Conservation (phyloP, 768 basidiomycete genomes). For the Phylloporus arenicola region DNA sequence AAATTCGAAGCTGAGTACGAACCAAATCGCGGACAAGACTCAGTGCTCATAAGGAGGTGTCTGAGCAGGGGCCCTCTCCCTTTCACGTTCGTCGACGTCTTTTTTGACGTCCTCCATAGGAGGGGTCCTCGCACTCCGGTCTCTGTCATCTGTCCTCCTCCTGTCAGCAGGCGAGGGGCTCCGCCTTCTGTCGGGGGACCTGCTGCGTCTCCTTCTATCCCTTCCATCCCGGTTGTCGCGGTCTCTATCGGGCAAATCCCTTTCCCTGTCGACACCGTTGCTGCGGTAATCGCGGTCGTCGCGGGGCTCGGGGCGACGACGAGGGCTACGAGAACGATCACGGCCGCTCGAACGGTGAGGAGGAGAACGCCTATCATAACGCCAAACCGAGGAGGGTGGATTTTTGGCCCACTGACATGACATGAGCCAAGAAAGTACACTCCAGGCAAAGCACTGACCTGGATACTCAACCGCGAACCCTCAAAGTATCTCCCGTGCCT, state of each 20-base stretch:
- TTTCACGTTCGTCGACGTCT: slow-evolving; percentile 44
- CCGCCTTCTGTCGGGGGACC: slow-evolving; percentile 43
- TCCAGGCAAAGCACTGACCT: slow-evolving; percentile 38
- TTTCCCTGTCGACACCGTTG: slow-evolving; percentile 34
- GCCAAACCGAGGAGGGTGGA: slow-evolving; percentile 80
- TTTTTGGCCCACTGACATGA: slow-evolving; percentile 72
- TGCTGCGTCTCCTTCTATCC: slow-evolving; percentile 47
- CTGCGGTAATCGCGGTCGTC: slow-evolving; percentile 37
- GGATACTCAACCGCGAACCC: slow-evolving; percentile 68
- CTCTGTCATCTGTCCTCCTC: slow-evolving; percentile 43
- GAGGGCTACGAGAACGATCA: slow-evolving; percentile 52
- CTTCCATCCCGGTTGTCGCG: slow-evolving; percentile 36
- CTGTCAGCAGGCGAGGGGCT: slow-evolving; percentile 40
- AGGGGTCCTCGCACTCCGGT: slow-evolving; percentile 48
- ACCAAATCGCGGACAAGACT: slow-evolving; percentile 14
- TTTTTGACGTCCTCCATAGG: slow-evolving; percentile 38
- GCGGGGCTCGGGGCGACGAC: slow-evolving; percentile 37
- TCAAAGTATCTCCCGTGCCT: slow-evolving; percentile 79
- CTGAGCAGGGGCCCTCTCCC: slow-evolving; percentile 43
- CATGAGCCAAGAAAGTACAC: neutral
- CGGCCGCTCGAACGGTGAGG: slow-evolving; percentile 37
- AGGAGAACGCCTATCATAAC: slow-evolving; percentile 56
- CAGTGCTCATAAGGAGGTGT: slow-evolving; percentile 58
- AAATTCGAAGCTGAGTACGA: too few relatives aligned
- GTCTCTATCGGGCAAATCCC: slow-evolving; percentile 28